Conservation (phyloP, 2,329 filamentous ascomycete species). For the Coleophoma cylindrospora region DNA sequence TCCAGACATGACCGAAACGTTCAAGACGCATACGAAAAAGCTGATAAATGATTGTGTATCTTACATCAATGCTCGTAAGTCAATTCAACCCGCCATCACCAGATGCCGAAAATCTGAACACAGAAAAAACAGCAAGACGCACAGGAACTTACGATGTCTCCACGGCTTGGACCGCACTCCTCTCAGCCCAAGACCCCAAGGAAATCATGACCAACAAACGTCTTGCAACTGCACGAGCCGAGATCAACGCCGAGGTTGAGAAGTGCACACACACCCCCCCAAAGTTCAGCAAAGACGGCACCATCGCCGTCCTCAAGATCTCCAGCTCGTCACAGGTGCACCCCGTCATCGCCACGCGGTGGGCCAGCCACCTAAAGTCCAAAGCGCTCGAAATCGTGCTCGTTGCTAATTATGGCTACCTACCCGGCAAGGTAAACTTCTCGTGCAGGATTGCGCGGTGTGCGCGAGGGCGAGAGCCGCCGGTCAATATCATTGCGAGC, state of each 20-base stretch:
- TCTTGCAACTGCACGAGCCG: constrained; percentile 47
- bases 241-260: constrained; percentile 58
- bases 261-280: constrained; percentile 57
- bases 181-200: constrained; percentile 41
- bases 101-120: background rate
- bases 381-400: constrained; percentile 57
- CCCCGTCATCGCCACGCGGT: constrained; percentile 61
- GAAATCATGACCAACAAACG: constrained; percentile 43
- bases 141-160: constrained; percentile 56
- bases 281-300: constrained; percentile 57
- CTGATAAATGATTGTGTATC: constrained; percentile 57
- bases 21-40: constrained; percentile 58
- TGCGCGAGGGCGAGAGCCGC: constrained; percentile 45
- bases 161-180: constrained; percentile 55
- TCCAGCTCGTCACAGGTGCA: constrained; percentile 57
- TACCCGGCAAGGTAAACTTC: constrained; percentile 60
- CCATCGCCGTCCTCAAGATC: constrained; percentile 59
- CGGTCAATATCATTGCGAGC: constrained; percentile 59
- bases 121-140: constrained; percentile 36
- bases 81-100: background rate
- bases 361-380: constrained; percentile 56
- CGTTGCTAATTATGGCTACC: constrained; percentile 62
- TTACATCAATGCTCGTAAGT: constrained; percentile 53
- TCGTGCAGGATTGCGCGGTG: constrained; percentile 57
- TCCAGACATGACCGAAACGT: constrained; percentile 56